Conservation (phyloP, 2,329 filamentous ascomycete species). For the Blastomyces silverae region DNA sequence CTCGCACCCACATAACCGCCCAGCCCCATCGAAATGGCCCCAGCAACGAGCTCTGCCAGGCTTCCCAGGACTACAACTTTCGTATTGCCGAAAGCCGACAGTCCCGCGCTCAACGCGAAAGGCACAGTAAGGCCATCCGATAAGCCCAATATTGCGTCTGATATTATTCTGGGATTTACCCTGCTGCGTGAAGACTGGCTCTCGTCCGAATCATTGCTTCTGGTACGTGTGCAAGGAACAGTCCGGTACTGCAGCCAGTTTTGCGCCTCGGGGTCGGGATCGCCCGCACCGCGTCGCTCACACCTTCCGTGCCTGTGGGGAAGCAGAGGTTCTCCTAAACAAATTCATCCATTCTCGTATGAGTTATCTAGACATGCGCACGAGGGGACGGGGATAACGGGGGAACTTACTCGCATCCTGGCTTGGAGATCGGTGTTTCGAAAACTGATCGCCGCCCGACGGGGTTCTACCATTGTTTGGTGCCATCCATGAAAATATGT, state of each 20-base stretch:
- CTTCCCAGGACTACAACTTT: constrained; percentile 38
- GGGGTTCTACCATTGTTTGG: constrained; percentile 19
- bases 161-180: constrained; percentile 42
- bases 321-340: constrained; percentile 32
- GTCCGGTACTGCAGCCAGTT: constrained; percentile 30
- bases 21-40: constrained; percentile 40
- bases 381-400: background rate
- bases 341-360: background rate
- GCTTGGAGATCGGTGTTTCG: constrained; percentile 18
- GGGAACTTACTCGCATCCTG: constrained; percentile 18
- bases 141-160: constrained; percentile 40
- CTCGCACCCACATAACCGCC: constrained; percentile 44
- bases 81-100: constrained; percentile 37
- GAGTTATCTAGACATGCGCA: background rate
- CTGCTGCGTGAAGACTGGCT: constrained; percentile 26
- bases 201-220: background rate
- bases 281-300: constrained; percentile 23
- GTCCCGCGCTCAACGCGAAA: constrained; percentile 40
- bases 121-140: constrained; percentile 42
- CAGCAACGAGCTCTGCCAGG: constrained; percentile 38
- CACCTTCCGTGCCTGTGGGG: constrained; percentile 23
- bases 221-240: constrained; percentile 24
- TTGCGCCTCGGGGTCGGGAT: constrained; percentile 32
- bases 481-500: constrained; percentile 29
- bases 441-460: constrained; percentile 16